Evolutionary conservation across 805 yeast species (phyloP).

Genomic region (Starmerella lactis-condensi): DNA sequence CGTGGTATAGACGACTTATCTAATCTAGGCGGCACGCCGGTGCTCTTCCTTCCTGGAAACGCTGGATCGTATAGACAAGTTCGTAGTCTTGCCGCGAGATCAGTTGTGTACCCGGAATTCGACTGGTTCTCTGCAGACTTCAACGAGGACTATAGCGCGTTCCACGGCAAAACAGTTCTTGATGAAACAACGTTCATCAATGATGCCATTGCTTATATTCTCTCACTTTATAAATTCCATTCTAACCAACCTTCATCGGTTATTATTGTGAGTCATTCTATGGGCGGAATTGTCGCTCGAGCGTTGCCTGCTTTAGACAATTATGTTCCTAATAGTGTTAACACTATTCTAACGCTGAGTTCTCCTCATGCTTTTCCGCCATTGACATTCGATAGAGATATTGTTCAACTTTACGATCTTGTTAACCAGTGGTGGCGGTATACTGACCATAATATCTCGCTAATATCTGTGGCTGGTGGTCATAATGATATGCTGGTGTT

Average conservation of each 20-base stretch:
- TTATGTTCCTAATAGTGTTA: conserved; percentile 51
- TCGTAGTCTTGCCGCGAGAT: conserved; percentile 75
- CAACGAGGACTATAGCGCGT: conserved; percentile 89
- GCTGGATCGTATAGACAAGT: conserved; percentile 89
- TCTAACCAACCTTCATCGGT: conserved; percentile 42
- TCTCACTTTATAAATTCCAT: conserved; percentile 37
- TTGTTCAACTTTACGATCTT: conserved; percentile 51
- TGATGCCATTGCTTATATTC: conserved; percentile 64
- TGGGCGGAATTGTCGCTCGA: conserved; percentile 94
- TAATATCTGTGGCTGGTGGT: conserved; percentile 85
- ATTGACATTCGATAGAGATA: conserved; percentile 78
- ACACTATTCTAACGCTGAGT: conserved; percentile 67
- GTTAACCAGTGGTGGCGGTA: conserved; percentile 63
- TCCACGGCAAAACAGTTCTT: conserved; percentile 80
- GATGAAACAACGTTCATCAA: conserved; percentile 89
- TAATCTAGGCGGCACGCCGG: conserved; percentile 62
- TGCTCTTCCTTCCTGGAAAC: conserved; percentile 87
- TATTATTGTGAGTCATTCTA: conserved; percentile 72
- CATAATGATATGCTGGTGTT: conserved; percentile 59
- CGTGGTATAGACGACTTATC: conserved; percentile 14
- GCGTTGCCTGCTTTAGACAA: conserved; percentile 66
- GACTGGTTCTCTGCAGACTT: conserved; percentile 88
- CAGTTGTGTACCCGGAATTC: conserved; percentile 38
- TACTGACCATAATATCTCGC: conserved; percentile 31
- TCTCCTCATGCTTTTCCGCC: conserved; percentile 91